Conservation (phyloP, 345 rosid species). For the Camelina laxa region DNA sequence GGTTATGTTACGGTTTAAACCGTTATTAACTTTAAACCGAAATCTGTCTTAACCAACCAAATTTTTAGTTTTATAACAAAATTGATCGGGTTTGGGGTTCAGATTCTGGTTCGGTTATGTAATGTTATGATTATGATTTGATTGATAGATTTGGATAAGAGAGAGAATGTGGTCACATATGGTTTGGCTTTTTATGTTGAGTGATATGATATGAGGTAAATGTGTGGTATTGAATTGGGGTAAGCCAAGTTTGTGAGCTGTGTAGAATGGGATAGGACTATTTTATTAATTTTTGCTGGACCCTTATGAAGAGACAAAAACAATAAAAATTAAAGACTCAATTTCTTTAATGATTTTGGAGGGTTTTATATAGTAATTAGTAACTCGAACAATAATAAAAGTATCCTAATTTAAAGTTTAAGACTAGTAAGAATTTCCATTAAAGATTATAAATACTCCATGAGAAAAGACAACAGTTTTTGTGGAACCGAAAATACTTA, state of each 20-base stretch:
- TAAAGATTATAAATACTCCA: too few relatives aligned
- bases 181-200: conserved; percentile 29
- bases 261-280: conserved; percentile 36
- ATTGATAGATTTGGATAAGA: conserved; percentile 27
- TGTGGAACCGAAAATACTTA: too few relatives aligned
- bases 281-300: conserved; percentile 12
- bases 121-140: not conserved
- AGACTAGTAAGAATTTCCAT: too few relatives aligned
- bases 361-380: not conserved
- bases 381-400: not conserved
- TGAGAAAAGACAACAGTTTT: too few relatives aligned
- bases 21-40: not conserved
- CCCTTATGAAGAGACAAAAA: not conserved
- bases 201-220: conserved; percentile 11
- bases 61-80: not conserved
- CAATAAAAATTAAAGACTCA: not conserved
- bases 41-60: not conserved
- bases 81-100: conserved; percentile 12
- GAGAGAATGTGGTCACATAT: conserved; percentile 40
- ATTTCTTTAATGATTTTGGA: not conserved
- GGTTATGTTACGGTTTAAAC: conserved; percentile 14
- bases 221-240: conserved; percentile 35
- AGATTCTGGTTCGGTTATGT: conserved; percentile 29
- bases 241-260: conserved; percentile 23
- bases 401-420: not conserved